Percentiles rank a stretch among this genome's conserved stretches.
Conservation (phyloP, 202 grass and related monocot species). For the Hordeum pubiflorum region DNA sequence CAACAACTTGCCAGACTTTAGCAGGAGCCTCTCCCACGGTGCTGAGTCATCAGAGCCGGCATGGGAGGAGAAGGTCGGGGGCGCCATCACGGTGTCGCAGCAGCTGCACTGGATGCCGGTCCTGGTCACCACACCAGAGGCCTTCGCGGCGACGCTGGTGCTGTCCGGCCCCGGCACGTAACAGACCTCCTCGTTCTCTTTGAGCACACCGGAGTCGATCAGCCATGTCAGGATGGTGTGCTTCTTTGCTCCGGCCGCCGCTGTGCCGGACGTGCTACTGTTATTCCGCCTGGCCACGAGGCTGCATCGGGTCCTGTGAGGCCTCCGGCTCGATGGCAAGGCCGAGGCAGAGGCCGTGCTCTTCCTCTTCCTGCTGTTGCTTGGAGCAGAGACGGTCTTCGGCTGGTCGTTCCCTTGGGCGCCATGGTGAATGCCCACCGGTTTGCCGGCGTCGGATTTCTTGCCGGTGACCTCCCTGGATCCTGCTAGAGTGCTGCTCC, state of each 20-base stretch:
- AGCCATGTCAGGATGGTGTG: slow-evolving; percentile 41
- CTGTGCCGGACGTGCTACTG: background rate
- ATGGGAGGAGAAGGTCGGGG: slow-evolving; percentile 25
- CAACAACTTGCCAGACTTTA: slow-evolving; percentile 34
- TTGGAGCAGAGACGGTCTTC: background rate
- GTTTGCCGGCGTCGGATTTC: background rate
- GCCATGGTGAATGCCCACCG: background rate
- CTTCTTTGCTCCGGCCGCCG: background rate
- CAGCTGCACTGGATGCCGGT: slow-evolving; percentile 31
- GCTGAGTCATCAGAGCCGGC: background rate
- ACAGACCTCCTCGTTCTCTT: slow-evolving; percentile 3
- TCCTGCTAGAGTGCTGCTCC: background rate
- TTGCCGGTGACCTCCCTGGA: slow-evolving; percentile 11
- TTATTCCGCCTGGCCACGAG: background rate
- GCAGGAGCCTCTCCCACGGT: slow-evolving; percentile 38
- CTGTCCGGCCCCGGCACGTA: background rate
- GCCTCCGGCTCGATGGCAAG: background rate
- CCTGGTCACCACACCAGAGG: slow-evolving; percentile 21
- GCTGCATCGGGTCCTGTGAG: background rate
- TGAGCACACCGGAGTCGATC: slow-evolving; percentile 21
- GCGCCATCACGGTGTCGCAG: slow-evolving; percentile 25
- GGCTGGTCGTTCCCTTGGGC: background rate
- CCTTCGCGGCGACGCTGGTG: background rate
- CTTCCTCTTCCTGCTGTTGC: slow-evolving; percentile 24
- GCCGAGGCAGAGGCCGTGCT: background rate